phyloP scores from a whole-genome alignment of 768 basidiomycete genomes.

The Terana coerulea region DNA sequence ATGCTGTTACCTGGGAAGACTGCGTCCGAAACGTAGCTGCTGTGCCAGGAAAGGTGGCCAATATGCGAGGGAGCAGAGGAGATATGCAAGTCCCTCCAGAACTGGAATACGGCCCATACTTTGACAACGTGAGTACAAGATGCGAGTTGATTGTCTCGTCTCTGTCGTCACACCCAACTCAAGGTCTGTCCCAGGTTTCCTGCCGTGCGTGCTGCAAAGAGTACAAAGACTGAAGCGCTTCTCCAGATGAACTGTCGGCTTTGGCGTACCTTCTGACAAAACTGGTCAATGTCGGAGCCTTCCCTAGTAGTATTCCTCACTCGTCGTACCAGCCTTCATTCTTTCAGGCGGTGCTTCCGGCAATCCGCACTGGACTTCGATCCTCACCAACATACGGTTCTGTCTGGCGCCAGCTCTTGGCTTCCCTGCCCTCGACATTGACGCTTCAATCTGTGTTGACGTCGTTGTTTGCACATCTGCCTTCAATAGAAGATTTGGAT shows the following conservation, averaged over 20 bases:
- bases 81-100: slow-evolving; percentile 35
- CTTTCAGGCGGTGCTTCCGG: slow-evolving; percentile 49
- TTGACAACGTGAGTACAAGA: slow-evolving; percentile 47
- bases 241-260: slow-evolving; percentile 36
- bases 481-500: slow-evolving; percentile 29
- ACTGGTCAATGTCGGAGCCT: slow-evolving; percentile 64
- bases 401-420: slow-evolving; percentile 47
- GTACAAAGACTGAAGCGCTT: not conserved
- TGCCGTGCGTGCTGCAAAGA: not conserved
- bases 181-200: slow-evolving; percentile 46
- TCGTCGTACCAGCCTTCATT: slow-evolving; percentile 69
- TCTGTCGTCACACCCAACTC: slow-evolving; percentile 33
- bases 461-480: slow-evolving; percentile 54
- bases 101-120: slow-evolving; percentile 57
- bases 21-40: slow-evolving; percentile 59
- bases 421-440: slow-evolving; percentile 44
- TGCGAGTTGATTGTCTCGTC: slow-evolving; percentile 47
- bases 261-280: slow-evolving; percentile 58
- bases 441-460: slow-evolving; percentile 54
- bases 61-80: slow-evolving; percentile 48
- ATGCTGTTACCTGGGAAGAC: slow-evolving; percentile 66
- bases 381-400: slow-evolving; percentile 37
- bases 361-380: slow-evolving; percentile 40
- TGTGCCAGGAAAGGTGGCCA: slow-evolving; percentile 77
- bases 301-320: slow-evolving; percentile 47